These are phyloP conservation scores for Umbilicus rupestris DNA, from an alignment of 164 flowering plant genomes.

Conservation along the genomic window DNA sequence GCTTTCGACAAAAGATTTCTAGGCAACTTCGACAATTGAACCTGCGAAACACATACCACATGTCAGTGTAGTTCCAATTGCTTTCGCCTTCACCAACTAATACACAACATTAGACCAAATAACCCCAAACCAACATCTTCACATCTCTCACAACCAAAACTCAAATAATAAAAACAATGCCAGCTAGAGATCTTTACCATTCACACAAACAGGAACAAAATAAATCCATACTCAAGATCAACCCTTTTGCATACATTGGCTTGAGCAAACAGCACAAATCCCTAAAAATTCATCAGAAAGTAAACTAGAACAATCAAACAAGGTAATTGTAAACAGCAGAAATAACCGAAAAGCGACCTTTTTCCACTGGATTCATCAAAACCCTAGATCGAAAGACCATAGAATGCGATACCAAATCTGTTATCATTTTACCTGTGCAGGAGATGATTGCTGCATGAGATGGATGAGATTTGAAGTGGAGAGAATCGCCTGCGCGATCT, in stretches of 20 bases:
- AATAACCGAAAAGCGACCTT: no score
- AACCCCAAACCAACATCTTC: background rate
- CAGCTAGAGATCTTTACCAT: no score
- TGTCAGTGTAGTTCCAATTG: slow-evolving; percentile 3
- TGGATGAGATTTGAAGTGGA: slow-evolving; percentile 5
- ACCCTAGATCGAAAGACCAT: background rate
- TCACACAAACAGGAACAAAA: no score
- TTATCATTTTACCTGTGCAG: background rate
- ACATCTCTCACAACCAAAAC: background rate
- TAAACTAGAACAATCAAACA: no score
- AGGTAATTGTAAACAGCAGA: no score
- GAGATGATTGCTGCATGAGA: slow-evolving; percentile 2
- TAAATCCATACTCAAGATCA: no score
- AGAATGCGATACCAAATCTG: background rate
- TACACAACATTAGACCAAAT: no score
- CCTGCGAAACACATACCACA: slow-evolving; percentile 29
- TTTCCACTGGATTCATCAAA: background rate
- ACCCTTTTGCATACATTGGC: no score
- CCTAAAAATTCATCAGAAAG: no score
- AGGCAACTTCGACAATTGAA: slow-evolving; percentile 57
- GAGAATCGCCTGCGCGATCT: slow-evolving; percentile 1
- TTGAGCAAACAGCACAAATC: no score
- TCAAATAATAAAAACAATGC: background rate
- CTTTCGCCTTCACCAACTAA: no score
- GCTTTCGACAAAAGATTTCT: slow-evolving; percentile 66